Evolutionary conservation across 805 yeast species (phyloP).

Genomic region (Zygoascus tannicola): DNA sequence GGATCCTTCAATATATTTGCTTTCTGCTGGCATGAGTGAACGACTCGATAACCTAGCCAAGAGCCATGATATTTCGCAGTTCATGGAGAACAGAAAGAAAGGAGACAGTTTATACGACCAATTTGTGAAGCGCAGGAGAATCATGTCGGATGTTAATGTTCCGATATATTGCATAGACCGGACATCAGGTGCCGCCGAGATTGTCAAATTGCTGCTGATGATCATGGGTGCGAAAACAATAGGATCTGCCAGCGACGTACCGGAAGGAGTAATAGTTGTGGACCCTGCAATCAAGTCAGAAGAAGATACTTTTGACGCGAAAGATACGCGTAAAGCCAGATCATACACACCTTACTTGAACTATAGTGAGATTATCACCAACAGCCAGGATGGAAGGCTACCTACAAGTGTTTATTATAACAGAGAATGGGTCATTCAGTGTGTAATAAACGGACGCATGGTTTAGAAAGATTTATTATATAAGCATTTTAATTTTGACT

Average conservation of each 20-base stretch:
- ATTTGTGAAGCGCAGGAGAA: constrained; percentile 17
- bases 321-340: constrained; percentile 8
- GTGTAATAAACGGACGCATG: constrained; percentile 24
- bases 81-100: constrained; percentile 16
- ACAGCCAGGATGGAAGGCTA: constrained; percentile 2
- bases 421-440: constrained; percentile 26
- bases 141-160: constrained; percentile 11
- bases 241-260: background rate
- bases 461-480: no score
- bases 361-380: background rate
- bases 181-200: constrained; percentile 1
- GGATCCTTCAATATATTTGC: constrained; percentile 44
- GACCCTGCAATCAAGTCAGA: constrained; percentile 9
- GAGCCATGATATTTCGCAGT: constrained; percentile 19
- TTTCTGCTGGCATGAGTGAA: constrained; percentile 65
- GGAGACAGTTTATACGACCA: constrained; percentile 19
- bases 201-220: constrained; percentile 6
- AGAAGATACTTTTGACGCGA: constrained; percentile 1
- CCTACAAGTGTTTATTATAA: constrained; percentile 11
- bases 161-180: constrained; percentile 17
- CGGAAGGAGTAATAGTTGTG: constrained; percentile 15
- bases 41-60: constrained; percentile 26
- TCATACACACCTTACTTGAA: constrained; percentile 10
- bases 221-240: constrained; percentile 4
- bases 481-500: no score